Evolutionary conservation across 345 rosid species (phyloP).

Genomic region (Ceriops zippeliana): DNA sequence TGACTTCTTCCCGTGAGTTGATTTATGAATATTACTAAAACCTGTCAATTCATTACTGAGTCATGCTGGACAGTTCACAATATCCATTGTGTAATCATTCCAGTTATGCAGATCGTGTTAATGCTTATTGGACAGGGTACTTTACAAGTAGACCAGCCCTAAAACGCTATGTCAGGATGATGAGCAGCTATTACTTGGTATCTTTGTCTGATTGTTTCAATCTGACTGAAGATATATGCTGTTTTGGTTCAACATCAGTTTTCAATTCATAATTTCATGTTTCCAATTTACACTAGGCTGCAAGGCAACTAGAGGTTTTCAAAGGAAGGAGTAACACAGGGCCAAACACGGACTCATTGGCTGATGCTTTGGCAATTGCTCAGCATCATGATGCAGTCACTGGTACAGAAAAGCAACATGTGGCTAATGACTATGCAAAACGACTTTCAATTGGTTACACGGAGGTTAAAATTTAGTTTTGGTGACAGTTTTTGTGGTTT

Average conservation of each 20-base stretch:
- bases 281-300: constrained; percentile 52
- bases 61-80: constrained; percentile 11
- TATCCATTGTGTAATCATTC: constrained; percentile 23
- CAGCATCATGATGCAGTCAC: constrained; percentile 97
- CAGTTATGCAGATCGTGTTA: constrained; percentile 94
- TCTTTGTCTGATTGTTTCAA: constrained; percentile 10
- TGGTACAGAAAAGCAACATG: constrained; percentile 92
- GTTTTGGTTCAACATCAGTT: constrained; percentile 7
- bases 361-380: constrained; percentile 88
- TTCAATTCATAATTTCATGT: constrained; percentile 12
- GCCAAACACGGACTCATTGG: constrained; percentile 72
- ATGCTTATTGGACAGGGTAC: constrained; percentile 98
- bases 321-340: constrained; percentile 62
- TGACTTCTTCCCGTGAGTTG: constrained; percentile 93
- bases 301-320: constrained; percentile 88
- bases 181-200: constrained; percentile 97
- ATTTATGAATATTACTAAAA: constrained; percentile 10
- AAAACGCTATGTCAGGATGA: constrained; percentile 79
- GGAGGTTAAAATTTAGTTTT: constrained; percentile 51
- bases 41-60: constrained; percentile 8
- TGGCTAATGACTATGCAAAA: constrained; percentile 87
- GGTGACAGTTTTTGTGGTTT: constrained; percentile 8
- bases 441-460: constrained; percentile 77
- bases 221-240: constrained; percentile 5
- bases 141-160: constrained; percentile 89